A percentile compares a stretch with the other conserved stretches of the same genome.
phyloP scores from a whole-genome alignment of 148 eudicot genomes.

The Vaccinium macrocarpon region DNA sequence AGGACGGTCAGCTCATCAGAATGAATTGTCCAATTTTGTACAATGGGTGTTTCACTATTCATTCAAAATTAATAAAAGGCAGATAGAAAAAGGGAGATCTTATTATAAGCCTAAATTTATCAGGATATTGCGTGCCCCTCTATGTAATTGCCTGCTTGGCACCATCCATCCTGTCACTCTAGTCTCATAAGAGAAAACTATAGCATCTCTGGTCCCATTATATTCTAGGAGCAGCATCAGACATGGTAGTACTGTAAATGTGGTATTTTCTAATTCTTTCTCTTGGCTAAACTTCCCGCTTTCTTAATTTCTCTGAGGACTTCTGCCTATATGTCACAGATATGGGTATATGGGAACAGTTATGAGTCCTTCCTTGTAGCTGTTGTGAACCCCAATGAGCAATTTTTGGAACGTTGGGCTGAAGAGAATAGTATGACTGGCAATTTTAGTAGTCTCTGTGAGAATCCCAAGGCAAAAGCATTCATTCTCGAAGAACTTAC shows the following conservation, averaged over 20 bases:
- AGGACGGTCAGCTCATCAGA: neutral
- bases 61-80: neutral
- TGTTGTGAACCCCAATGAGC: constrained; percentile 64
- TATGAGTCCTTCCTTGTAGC: constrained; percentile 83
- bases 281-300: neutral
- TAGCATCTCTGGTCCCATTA: neutral
- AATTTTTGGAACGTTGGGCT: constrained; percentile 71
- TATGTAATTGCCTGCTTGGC: neutral
- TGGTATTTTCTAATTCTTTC: neutral
- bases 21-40: neutral
- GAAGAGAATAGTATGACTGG: constrained; percentile 50
- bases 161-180: neutral
- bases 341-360: constrained; percentile 94
- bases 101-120: neutral
- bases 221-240: neutral
- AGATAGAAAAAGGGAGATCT: no score
- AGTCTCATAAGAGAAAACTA: neutral
- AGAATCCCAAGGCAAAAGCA: constrained; percentile 53
- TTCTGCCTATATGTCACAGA: constrained; percentile 37
- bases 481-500: constrained; percentile 58
- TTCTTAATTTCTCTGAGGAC: neutral
- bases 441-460: constrained; percentile 57
- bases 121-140: neutral
- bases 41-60: neutral
- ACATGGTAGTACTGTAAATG: neutral